Percentiles rank a stretch among this genome's conserved stretches.
Evolutionary conservation across 305 asterid genomes (phyloP).

Genomic region (Petunia hybrid): DNA sequence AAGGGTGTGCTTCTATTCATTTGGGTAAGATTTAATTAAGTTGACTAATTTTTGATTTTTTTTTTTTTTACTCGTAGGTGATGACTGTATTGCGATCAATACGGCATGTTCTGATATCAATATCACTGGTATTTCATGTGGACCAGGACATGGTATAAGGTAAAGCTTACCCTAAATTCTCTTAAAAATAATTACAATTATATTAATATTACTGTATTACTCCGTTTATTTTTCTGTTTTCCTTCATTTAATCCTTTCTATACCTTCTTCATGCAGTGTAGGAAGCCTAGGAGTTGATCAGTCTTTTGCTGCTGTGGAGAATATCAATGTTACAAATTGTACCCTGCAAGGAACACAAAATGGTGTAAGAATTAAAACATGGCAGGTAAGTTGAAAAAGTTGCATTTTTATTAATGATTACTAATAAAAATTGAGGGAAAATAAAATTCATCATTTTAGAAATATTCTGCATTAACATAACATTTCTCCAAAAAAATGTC

Average conservation of each 20-base stretch:
- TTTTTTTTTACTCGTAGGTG: conserved; percentile 42
- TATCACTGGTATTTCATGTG: conserved; percentile 51
- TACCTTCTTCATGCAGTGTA: conserved; percentile 44
- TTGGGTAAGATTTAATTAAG: not conserved
- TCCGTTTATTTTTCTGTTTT: not conserved
- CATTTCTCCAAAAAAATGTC: not conserved
- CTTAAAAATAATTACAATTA: too few species aligned
- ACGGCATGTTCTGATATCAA: conserved; percentile 46
- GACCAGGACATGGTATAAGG: conserved; percentile 70
- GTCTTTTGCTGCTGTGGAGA: conserved; percentile 43
- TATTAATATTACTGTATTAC: too few species aligned
- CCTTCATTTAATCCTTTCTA: not conserved
- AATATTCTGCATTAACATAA: not conserved
- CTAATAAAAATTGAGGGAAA: too few species aligned
- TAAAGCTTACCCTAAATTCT: conserved; percentile 25
- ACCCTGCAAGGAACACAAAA: conserved; percentile 47
- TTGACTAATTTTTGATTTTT: not conserved
- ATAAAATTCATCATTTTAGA: too few species aligned
- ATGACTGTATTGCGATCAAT: conserved; percentile 57
- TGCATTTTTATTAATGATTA: not conserved
- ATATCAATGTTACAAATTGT: conserved; percentile 43
- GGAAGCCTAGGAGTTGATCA: conserved; percentile 57
- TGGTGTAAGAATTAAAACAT: conserved; percentile 62
- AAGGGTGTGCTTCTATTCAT: not conserved
- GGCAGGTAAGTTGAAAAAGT: conserved; percentile 47